Percentiles rank a stretch among this genome's conserved stretches.
These are phyloP conservation scores for Nigrospora oryzae DNA, from an alignment of 2,329 filamentous ascomycete genomes.

Conservation along the genomic window DNA sequence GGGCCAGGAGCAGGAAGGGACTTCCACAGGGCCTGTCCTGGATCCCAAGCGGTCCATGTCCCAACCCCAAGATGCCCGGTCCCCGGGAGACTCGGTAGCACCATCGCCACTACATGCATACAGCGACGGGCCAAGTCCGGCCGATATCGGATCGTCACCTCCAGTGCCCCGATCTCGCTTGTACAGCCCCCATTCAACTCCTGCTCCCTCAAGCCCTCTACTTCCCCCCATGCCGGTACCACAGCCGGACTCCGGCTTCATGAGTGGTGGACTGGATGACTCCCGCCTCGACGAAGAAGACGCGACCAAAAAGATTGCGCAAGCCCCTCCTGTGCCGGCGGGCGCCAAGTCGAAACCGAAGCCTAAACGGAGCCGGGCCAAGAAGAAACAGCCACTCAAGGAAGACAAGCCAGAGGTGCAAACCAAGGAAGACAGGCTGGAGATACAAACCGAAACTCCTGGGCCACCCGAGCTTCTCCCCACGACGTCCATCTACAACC, in stretches of 20 bases:
- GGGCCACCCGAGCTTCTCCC: conserved; percentile 34
- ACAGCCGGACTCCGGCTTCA: conserved; percentile 72
- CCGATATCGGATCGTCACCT: conserved; percentile 82
- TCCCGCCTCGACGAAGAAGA: conserved; percentile 52
- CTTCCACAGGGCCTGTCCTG: conserved; percentile 15
- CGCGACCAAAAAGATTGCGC: conserved; percentile 29
- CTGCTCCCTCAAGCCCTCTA: conserved; percentile 72
- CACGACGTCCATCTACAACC: conserved; percentile 31
- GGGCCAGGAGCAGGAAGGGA: conserved; percentile 36
- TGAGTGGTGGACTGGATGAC: conserved; percentile 69
- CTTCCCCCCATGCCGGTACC: conserved; percentile 55
- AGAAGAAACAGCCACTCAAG: conserved; percentile 15
- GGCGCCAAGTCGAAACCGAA: conserved; percentile 26
- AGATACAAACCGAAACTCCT: conserved; percentile 32
- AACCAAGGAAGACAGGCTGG: conserved; percentile 17
- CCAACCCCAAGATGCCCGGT: conserved; percentile 41
- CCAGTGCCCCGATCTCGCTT: conserved; percentile 61
- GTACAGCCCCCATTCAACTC: conserved; percentile 45
- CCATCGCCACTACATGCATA: conserved; percentile 40
- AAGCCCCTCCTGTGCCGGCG: conserved; percentile 16
- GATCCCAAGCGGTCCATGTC: conserved; percentile 30
- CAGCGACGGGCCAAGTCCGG: conserved; percentile 58
- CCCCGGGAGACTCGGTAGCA: conserved; percentile 41
- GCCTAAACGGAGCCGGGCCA: conserved; percentile 18
- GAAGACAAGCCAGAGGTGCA: not conserved